Evolutionary conservation across 2,329 filamentous ascomycete species (phyloP), one percentile per base, ranked within the genome.

Genomic region (Rhytidhysteron rufulum): DNA sequence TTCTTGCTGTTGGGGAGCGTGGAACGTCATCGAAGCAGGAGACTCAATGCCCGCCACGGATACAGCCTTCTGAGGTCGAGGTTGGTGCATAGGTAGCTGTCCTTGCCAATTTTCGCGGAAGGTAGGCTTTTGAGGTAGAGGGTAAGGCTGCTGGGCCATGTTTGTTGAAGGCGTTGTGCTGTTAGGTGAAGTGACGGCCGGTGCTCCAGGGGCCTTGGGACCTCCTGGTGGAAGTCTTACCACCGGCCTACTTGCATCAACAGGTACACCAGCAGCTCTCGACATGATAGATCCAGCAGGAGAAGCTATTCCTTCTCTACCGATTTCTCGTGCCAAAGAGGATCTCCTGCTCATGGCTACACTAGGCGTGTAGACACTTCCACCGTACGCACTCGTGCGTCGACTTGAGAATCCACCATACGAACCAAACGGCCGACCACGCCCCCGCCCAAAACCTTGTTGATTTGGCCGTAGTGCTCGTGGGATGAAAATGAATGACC

Each of bases 401-500:
- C 88, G 68, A 54, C 76, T 85, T 6, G 85, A 88, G 40, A 85
- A 55, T 72, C 88, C 63, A 15, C 83, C 67, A 41, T 70, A 70
- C 1, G 86, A 78, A 13, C 81, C 80, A 42, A 87, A 85, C 27
- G 87, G 82, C 58, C 87, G 85, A 44, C 85, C 86, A 40, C 86
- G 77, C 38, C 77, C 77, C 40, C 79, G 74, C 31, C 74, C 75
- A 50, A 83, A 80, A 21, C 82, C 80, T 70, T 95, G 88, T 63
- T 95, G 89, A 62, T 95, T 96, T 11, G 93, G 93, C 51, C 93
- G 82, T 71, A 96, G 78, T 9, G 91, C 91, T 51, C 93, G 80
- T 10, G 93, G 93, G 45, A 98, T 98, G 68, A 98, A 98, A 55
- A 96, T 95, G 65, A 98, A 98, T 0, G 93, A 97, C 49, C 93